Conservation (phyloP, 2,329 filamentous ascomycete genomes). For the Aspergillus brunneoviolaceus region DNA sequence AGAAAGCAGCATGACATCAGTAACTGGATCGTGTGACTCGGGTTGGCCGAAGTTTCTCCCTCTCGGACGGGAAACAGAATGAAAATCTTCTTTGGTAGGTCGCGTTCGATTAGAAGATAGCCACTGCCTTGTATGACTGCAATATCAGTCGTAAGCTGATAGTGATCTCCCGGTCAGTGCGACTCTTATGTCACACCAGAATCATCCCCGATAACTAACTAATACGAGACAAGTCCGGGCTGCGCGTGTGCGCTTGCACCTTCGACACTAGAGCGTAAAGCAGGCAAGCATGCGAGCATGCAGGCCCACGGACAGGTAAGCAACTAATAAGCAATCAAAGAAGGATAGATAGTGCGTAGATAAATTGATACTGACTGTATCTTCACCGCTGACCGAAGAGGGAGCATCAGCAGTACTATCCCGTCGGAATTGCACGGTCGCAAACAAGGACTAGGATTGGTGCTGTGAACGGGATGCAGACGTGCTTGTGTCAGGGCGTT, state of each 20-base stretch:
- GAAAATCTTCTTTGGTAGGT: background rate
- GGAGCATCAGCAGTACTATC: slow-evolving; percentile 1
- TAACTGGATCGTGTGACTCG: slow-evolving; percentile 21
- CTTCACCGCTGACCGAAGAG: background rate
- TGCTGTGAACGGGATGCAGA: slow-evolving; percentile 20
- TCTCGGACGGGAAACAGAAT: background rate
- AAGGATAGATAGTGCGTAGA: background rate
- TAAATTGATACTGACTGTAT: background rate
- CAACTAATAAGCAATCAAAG: too few species aligned
- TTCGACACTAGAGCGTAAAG: background rate
- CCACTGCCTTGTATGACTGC: background rate
- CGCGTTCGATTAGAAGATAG: background rate
- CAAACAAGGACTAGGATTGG: slow-evolving; percentile 15
- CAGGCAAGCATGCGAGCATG: background rate
- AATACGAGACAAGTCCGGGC: background rate
- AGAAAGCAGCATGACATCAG: slow-evolving; percentile 15
- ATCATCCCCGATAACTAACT: background rate
- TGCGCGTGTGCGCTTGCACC: background rate
- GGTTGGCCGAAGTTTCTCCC: background rate
- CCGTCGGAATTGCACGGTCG: slow-evolving; percentile 17
- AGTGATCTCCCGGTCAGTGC: background rate
- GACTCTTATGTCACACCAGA: background rate
- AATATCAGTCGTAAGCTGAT: background rate
- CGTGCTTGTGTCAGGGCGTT: slow-evolving; percentile 23
- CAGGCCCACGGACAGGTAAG: background rate